phyloP scores from a whole-genome alignment of 2,329 filamentous ascomycete species.

The Huntiella omanensis region DNA sequence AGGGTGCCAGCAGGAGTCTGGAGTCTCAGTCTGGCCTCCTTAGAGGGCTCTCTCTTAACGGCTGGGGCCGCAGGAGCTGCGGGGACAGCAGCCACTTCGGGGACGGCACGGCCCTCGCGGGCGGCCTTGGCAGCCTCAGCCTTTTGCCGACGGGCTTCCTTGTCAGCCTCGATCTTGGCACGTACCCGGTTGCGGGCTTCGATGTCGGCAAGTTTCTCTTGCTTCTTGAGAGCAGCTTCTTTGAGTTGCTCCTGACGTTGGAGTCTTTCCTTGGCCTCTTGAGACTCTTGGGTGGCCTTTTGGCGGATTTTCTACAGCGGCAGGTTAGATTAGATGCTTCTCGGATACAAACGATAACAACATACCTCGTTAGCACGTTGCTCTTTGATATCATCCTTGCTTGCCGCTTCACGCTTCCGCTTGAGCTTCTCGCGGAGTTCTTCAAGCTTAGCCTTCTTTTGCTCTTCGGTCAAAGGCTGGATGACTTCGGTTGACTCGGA shows the following conservation, averaged over 20 bases:
- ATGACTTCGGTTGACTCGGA: constrained; percentile 86
- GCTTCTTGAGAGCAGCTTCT: constrained; percentile 67
- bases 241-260: constrained; percentile 80
- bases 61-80: constrained; percentile 24
- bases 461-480: constrained; percentile 72
- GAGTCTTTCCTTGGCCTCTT: constrained; percentile 80
- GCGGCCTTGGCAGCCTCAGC: constrained; percentile 71
- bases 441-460: constrained; percentile 64
- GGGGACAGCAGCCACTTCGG: constrained; percentile 23
- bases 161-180: constrained; percentile 88
- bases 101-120: constrained; percentile 50
- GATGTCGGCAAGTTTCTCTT: constrained; percentile 70
- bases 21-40: constrained; percentile 62
- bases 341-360: not conserved
- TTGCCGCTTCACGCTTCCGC: constrained; percentile 50
- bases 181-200: constrained; percentile 79
- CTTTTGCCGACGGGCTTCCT: constrained; percentile 70
- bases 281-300: constrained; percentile 76
- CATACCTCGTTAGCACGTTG: constrained; percentile 67
- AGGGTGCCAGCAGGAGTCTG: constrained; percentile 59
- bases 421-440: constrained; percentile 55
- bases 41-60: constrained; percentile 51
- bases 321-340: not conserved
- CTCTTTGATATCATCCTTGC: constrained; percentile 59
- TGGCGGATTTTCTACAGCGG: constrained; percentile 44